A percentile compares a stretch with the other conserved stretches of the same genome.
These are phyloP conservation scores for Dorcoceras hygrometricum DNA, from an alignment of 257 asterid species.

Conservation along the genomic window DNA sequence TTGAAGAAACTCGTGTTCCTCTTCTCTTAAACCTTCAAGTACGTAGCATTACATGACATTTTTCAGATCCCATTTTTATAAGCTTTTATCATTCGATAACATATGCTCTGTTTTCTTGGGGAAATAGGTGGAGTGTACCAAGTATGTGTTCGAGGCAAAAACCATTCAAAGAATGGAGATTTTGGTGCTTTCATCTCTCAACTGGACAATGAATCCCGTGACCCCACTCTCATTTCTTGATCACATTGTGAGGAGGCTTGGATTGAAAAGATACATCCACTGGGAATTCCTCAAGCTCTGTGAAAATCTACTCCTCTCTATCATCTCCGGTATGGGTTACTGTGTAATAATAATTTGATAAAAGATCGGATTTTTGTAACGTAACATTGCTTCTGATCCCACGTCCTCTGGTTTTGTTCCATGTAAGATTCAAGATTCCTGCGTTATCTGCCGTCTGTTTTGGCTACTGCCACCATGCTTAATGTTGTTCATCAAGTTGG, in stretches of 20 bases:
- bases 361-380: background rate
- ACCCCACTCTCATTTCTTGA: constrained; percentile 67
- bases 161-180: constrained; percentile 81
- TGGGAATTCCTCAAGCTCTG: constrained; percentile 55
- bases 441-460: constrained; percentile 54
- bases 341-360: background rate
- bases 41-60: constrained; percentile 5
- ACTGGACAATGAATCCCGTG: constrained; percentile 86
- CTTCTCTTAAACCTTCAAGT: constrained; percentile 73
- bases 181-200: constrained; percentile 49
- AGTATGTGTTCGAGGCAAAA: constrained; percentile 61
- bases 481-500: constrained; percentile 56
- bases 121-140: constrained; percentile 45
- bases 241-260: constrained; percentile 53
- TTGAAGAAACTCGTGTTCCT: constrained; percentile 67
- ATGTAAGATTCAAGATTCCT: constrained; percentile 52
- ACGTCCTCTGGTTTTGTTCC: background rate
- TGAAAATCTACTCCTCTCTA: constrained; percentile 49
- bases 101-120: background rate
- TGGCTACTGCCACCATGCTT: constrained; percentile 69
- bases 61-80: too few species aligned
- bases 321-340: constrained; percentile 39
- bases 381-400: background rate
- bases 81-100: background rate
- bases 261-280: constrained; percentile 39